Evolutionary conservation across 1,139 yeast genomes (phyloP).

Genomic region (Ogataea hybrid): DNA sequence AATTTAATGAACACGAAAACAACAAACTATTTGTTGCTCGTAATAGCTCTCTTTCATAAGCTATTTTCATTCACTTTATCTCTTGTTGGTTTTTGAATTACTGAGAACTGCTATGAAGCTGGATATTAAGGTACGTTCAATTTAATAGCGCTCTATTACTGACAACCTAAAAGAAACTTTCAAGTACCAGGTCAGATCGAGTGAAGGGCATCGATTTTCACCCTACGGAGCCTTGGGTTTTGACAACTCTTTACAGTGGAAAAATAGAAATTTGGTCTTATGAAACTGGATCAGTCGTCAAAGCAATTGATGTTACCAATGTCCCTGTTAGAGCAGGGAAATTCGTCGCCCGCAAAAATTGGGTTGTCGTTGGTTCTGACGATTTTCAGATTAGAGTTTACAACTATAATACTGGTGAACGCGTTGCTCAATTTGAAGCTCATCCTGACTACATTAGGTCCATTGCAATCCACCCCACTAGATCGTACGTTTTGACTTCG

Average conservation of each 20-base stretch:
- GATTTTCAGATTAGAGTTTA: conserved; percentile 92
- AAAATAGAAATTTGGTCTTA: conserved; percentile 91
- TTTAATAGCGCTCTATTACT: background rate
- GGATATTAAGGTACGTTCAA: conserved; percentile 32
- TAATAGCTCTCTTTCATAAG: background rate
- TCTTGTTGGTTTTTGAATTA: background rate
- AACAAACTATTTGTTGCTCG: conserved; percentile 1
- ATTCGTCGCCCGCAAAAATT: conserved; percentile 92
- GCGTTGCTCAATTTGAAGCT: conserved; percentile 92
- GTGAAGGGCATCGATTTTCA: conserved; percentile 98
- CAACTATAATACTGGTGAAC: conserved; percentile 94
- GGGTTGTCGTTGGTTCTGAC: conserved; percentile 96
- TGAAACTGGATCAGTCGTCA: conserved; percentile 69
- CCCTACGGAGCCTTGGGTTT: conserved; percentile 96
- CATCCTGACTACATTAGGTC: conserved; percentile 96
- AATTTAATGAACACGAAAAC: conserved; percentile 17
- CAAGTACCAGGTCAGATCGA: conserved; percentile 87
- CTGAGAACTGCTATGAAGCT: conserved; percentile 26
- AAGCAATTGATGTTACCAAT: conserved; percentile 83
- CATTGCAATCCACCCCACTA: conserved; percentile 90
- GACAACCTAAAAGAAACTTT: conserved; percentile 51
- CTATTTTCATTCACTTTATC: too few species aligned
- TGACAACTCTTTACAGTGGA: conserved; percentile 83
- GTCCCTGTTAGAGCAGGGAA: conserved; percentile 95
- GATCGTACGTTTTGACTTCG: conserved; percentile 84